Evolutionary conservation across 2,329 filamentous ascomycete species (phyloP).

Genomic region (Pseudocercospora vitis): DNA sequence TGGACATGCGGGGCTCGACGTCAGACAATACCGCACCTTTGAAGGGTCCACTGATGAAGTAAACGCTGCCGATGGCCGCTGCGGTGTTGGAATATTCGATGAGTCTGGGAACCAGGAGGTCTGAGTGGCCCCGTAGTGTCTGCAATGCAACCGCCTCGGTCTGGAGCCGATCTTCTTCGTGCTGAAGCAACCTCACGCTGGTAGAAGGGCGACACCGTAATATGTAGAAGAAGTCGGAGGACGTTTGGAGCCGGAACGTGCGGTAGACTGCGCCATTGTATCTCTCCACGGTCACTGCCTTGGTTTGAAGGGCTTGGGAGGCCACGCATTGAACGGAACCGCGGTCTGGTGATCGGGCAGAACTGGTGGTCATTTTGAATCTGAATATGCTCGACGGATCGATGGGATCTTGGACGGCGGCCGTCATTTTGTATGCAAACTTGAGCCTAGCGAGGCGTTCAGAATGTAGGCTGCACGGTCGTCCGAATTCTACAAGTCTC

Average conservation of each 20-base stretch:
- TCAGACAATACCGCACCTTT: conserved; percentile 31
- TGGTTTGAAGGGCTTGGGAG: conserved; percentile 30
- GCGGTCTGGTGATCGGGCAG: conserved; percentile 27
- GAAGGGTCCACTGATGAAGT: conserved; percentile 35
- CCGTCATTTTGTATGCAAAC: conserved; percentile 24
- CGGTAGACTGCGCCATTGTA: conserved; percentile 39
- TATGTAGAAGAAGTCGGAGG: conserved; percentile 42
- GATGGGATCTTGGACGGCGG: conserved; percentile 10
- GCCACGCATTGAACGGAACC: conserved; percentile 30
- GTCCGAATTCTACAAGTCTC: background rate
- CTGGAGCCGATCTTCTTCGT: conserved; percentile 45
- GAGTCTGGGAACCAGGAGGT: conserved; percentile 41
- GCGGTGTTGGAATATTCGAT: conserved; percentile 38
- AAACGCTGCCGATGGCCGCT: conserved; percentile 26
- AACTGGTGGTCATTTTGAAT: conserved; percentile 16
- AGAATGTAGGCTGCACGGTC: conserved; percentile 6
- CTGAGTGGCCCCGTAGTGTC: conserved; percentile 39
- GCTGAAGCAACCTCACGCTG: conserved; percentile 43
- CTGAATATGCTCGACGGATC: conserved; percentile 2
- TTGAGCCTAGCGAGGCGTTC: background rate
- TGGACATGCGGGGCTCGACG: conserved; percentile 36
- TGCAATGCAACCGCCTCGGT: conserved; percentile 43
- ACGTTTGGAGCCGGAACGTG: conserved; percentile 44
- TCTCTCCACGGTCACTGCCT: conserved; percentile 30
- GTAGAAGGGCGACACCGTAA: conserved; percentile 44